Conservation (phyloP, 371 early-diverging fungal species). For the Mortierella sp. region DNA sequence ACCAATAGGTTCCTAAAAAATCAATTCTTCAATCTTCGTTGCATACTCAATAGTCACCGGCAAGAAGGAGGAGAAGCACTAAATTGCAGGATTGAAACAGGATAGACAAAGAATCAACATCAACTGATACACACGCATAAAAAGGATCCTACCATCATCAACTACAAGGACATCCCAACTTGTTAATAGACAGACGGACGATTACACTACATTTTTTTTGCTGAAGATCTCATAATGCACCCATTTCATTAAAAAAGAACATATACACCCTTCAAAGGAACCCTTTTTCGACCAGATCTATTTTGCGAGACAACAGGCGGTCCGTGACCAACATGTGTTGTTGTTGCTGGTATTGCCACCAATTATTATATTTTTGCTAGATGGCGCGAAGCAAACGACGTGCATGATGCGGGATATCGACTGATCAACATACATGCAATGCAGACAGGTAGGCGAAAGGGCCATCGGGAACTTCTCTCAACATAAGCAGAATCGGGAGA, state of each 20-base stretch:
- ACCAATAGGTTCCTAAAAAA: background rate
- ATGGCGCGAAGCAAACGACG: background rate
- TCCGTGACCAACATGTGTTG: too few species aligned
- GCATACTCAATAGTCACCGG: slow-evolving; percentile 33
- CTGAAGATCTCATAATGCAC: background rate
- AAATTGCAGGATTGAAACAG: slow-evolving; percentile 20
- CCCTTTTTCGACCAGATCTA: too few species aligned
- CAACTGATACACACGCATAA: background rate
- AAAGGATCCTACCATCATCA: background rate
- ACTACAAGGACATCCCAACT: background rate
- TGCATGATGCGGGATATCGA: background rate
- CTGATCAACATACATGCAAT: background rate
- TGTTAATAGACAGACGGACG: background rate
- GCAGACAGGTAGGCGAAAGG: background rate
- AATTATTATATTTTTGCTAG: background rate
- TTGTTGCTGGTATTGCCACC: background rate
- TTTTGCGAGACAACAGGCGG: too few species aligned
- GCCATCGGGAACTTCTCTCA: background rate
- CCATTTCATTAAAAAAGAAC: background rate
- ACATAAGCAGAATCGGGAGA: background rate
- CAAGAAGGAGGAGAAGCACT: slow-evolving; percentile 59
- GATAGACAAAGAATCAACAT: background rate
- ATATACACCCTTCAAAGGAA: too few species aligned
- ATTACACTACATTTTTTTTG: background rate
- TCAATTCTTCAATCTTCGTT: background rate